Conservation (phyloP, 345 rosid genomes). For the Salix brachista region DNA sequence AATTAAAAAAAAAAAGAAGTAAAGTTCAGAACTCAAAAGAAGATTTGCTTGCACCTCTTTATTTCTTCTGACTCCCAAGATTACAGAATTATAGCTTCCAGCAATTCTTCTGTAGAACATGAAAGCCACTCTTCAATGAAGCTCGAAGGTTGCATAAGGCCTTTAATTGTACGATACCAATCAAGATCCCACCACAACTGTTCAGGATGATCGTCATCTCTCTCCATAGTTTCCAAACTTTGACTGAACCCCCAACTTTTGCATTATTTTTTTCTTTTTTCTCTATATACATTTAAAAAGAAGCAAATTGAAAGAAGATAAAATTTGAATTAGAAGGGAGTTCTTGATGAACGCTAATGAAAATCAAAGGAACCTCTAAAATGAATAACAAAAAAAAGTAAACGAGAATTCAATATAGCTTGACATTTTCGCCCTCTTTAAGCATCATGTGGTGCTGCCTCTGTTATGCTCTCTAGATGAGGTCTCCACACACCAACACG, state of each 20-base stretch:
- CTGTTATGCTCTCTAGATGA: conserved; percentile 83
- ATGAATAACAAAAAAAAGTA: conserved; percentile 13
- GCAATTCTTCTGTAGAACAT: background rate
- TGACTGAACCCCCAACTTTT: background rate
- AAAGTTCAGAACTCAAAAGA: background rate
- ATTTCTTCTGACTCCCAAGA: background rate
- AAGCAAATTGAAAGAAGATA: background rate
- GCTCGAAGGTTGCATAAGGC: background rate
- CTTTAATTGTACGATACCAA: background rate
- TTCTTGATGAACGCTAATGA: conserved; percentile 28
- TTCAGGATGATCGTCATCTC: background rate
- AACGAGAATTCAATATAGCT: background rate
- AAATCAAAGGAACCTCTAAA: conserved; percentile 12
- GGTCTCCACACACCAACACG: conserved; percentile 95
- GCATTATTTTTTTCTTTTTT: conserved; percentile 7
- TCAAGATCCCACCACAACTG: conserved; percentile 1
- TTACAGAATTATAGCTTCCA: conserved; percentile 21
- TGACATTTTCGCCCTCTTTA: background rate
- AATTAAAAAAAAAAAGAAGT: too few relatives aligned
- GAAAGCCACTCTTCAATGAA: background rate
- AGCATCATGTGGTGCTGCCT: conserved; percentile 18
- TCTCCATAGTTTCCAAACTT: conserved; percentile 3
- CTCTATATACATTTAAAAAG: conserved; percentile 21
- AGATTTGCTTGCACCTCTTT: background rate
- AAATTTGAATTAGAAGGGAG: conserved; percentile 1